Conservation (phyloP, 164 flowering plant genomes). For the Liquidambar formosana region DNA sequence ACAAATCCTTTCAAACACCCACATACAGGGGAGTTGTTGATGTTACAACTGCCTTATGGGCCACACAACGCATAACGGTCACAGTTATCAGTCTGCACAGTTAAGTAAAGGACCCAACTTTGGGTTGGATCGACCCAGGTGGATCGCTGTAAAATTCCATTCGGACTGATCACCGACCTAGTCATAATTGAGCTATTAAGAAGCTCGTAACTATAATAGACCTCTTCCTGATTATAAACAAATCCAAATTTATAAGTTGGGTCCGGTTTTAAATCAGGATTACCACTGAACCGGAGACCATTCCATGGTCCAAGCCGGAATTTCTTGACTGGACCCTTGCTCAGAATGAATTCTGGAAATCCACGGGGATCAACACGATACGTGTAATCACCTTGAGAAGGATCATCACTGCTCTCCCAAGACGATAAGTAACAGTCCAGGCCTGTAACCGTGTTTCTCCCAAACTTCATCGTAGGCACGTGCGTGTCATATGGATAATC, state of each 20-base stretch:
- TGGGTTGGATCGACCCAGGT: too few species aligned
- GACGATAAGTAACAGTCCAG: constrained; percentile 23
- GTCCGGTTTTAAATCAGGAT: constrained; percentile 9
- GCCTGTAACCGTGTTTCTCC: constrained; percentile 25
- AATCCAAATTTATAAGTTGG: constrained; percentile 5
- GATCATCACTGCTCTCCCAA: constrained; percentile 42
- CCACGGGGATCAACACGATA: constrained; percentile 23
- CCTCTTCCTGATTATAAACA: constrained; percentile 17
- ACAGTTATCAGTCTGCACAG: too few species aligned
- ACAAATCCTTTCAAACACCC: too few species aligned
- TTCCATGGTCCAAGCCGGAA: constrained; percentile 36
- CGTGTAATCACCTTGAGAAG: constrained; percentile 27
- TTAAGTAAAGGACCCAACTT: constrained; percentile 3
- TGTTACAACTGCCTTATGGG: too few species aligned
- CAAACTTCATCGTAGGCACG: constrained; percentile 38
- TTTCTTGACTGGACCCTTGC: constrained; percentile 2
- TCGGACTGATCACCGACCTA: constrained; percentile 6
- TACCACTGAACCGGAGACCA: constrained; percentile 27
- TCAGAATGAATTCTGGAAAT: constrained; percentile 23
- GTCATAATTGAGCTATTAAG: constrained; percentile 9
- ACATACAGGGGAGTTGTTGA: constrained; percentile 22
- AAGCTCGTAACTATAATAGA: constrained; percentile 17
- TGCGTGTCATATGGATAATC: constrained; percentile 34
- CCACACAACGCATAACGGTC: too few species aligned
- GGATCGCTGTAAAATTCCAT: constrained; percentile 2